Evolutionary conservation across 768 basidiomycete genomes (phyloP).

Genomic region (Russula sp.): DNA sequence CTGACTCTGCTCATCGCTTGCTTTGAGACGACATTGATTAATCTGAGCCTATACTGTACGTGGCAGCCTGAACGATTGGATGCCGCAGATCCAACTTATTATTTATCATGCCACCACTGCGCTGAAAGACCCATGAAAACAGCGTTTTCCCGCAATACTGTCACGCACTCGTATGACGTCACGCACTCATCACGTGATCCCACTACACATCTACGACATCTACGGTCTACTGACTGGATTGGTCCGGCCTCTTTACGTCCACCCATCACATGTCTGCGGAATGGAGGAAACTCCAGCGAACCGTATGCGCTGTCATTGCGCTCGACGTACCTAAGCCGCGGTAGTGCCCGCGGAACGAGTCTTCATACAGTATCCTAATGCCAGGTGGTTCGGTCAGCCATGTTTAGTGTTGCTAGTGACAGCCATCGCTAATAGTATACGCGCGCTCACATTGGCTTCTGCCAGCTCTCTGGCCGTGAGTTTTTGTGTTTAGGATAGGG

Average conservation of each 20-base stretch:
- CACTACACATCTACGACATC: background rate
- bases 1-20: slow-evolving; percentile 25
- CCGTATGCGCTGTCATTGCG: background rate
- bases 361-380: background rate
- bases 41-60: slow-evolving; percentile 6
- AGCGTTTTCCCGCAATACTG: background rate
- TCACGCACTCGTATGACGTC: too few species aligned
- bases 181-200: background rate
- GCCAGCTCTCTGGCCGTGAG: background rate
- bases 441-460: background rate
- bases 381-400: background rate
- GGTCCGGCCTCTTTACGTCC: too few species aligned
- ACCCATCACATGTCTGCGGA: too few species aligned
- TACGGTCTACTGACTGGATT: too few species aligned
- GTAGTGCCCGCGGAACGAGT: background rate
- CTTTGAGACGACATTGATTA: slow-evolving; percentile 14
- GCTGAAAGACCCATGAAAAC: background rate
- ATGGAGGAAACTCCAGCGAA: background rate
- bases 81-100: too few species aligned
- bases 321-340: background rate
- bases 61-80: slow-evolving; percentile 3
- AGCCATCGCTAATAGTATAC: too few species aligned
- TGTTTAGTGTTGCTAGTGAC: background rate
- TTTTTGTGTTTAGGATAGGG: background rate
- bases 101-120: background rate